Conservation (phyloP, 371 early-diverging fungal genomes). For the Rhizopus delemar region DNA sequence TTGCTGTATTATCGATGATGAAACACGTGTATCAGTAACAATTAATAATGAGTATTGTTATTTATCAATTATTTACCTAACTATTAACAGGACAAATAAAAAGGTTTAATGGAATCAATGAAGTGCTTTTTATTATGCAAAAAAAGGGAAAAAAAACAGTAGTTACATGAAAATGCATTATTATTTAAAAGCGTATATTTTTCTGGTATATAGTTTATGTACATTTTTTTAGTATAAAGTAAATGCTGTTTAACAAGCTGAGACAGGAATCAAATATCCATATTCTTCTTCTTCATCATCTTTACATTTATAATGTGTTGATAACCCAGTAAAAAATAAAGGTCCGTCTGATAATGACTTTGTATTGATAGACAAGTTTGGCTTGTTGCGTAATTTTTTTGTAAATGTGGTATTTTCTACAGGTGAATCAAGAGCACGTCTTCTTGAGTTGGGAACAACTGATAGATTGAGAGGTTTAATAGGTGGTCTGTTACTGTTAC, state of each 20-base stretch:
- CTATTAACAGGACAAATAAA: no score
- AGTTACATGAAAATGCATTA: neutral
- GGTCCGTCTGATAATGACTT: conserved; percentile 24
- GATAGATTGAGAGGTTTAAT: conserved; percentile 34
- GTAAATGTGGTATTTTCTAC: conserved; percentile 1
- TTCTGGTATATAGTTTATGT: neutral
- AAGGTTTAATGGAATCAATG: no score
- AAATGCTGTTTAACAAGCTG: conserved; percentile 11
- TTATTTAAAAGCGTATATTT: neutral
- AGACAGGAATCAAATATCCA: conserved; percentile 26
- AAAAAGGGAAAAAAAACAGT: no score
- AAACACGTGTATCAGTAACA: no score
- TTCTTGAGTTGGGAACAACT: conserved; percentile 27
- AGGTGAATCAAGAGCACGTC: conserved; percentile 24
- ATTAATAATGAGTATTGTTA: no score
- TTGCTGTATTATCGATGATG: no score
- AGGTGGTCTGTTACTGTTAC: conserved; percentile 12
- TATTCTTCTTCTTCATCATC: conserved; percentile 32
- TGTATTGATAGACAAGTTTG: conserved; percentile 33
- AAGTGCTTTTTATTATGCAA: no score
- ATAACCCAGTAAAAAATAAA: conserved; percentile 32
- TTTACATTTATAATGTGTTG: conserved; percentile 36
- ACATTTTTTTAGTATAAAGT: neutral
- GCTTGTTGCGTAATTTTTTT: conserved; percentile 21
- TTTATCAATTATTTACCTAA: no score